These are phyloP conservation scores for Annulohypoxylon nitens DNA, from an alignment of 495 filamentous ascomycete species.

Conservation along the genomic window DNA sequence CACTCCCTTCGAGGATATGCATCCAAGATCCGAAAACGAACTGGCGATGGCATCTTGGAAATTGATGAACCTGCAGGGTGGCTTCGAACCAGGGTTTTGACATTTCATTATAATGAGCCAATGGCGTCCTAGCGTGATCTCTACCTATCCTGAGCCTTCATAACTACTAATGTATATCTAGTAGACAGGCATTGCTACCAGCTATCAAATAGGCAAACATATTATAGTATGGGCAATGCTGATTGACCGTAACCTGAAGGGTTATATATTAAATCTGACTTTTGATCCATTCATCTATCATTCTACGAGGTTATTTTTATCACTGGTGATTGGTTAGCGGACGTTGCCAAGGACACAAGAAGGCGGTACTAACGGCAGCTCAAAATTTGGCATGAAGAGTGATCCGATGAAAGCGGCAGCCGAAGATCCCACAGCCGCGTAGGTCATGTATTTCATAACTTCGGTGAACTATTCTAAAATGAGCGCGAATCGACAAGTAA, in stretches of 20 bases:
- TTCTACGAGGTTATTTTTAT: conserved; percentile 54
- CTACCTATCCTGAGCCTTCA: not conserved
- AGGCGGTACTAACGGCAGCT: conserved; percentile 54
- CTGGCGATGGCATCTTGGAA: conserved; percentile 32
- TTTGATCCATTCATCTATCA: not conserved
- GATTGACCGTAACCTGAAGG: not conserved
- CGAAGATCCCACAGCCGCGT: conserved; percentile 59
- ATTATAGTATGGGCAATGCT: not conserved
- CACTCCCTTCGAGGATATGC: conserved; percentile 38
- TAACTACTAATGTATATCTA: not conserved
- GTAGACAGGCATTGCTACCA: too few relatives aligned
- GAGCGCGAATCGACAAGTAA: not conserved
- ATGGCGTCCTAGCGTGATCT: not conserved
- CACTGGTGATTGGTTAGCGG: conserved; percentile 36
- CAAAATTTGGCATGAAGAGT: conserved; percentile 59
- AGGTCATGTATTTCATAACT: conserved; percentile 62
- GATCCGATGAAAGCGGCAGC: conserved; percentile 55
- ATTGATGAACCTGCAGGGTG: conserved; percentile 13
- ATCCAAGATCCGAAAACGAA: conserved; percentile 12
- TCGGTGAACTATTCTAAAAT: conserved; percentile 55
- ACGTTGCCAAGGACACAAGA: not conserved
- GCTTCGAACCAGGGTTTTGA: conserved; percentile 21
- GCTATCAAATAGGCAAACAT: not conserved
- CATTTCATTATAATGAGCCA: not conserved
- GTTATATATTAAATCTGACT: not conserved